Evolutionary conservation across 202 grass and related monocot species (phyloP), one percentile per base, ranked within the genome.

Genomic region (Setaria viridis): DNA sequence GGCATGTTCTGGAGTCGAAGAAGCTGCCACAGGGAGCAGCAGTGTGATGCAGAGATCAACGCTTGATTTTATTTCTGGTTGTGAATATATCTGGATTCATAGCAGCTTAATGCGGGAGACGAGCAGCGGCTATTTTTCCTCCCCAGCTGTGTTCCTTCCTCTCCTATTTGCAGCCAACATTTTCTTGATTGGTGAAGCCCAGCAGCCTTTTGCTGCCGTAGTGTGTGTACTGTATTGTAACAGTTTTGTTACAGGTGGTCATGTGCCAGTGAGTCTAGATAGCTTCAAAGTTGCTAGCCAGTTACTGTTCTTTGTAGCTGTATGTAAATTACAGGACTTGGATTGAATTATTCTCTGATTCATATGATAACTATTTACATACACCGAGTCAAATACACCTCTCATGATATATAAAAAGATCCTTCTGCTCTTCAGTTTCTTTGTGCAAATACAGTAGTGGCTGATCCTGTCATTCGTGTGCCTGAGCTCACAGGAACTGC

Each of bases 11-110:
- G 96, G 93, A 90, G 88, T 62, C 83, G 96, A 81, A 89, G 96
- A 89, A 99, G 91, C 80, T 99, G 96, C 73, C 93, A 99, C 45
- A 91, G 96, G 74, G 93, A 99, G 90, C 88, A 99, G 58, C 96
- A 96, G 64, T 99, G 96, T 76, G 92, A 92, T 81, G 91, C 93
- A 9, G 96, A 99, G 47, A 99, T 99, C 81, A 93, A 91, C 41
- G 85, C 86, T 13, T 99, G 92, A 99, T 87, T 85, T 85, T 85
- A 33, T 90, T 66, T 84, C 57, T 85, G 70, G 84, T 80, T 92
- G 90, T 91, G 90, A 84, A 97, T 97, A 97, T 78, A 58, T 81
- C 62, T 91, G 82, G 80, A 67, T 90, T 90, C 57, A 62, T 89
- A 83, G 51, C 60, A 94, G 76, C 80, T 80, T 55, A 84, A 80